Conservation (phyloP, 768 basidiomycete species). For the Coprinopsis strossmayeri region DNA sequence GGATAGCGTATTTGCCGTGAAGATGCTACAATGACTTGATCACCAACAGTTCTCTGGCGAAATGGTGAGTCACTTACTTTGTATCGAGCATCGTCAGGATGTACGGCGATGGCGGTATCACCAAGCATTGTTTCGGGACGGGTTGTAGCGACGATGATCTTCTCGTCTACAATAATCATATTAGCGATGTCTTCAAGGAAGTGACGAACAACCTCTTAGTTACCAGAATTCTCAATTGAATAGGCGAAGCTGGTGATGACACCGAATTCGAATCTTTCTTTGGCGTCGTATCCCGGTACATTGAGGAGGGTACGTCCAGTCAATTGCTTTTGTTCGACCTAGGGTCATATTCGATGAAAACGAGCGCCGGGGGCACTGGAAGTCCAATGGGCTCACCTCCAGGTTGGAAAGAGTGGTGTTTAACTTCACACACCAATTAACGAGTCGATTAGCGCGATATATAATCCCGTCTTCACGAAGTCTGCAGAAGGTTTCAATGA, state of each 20-base stretch:
- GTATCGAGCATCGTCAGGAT: conserved; percentile 89
- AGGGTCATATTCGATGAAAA: not conserved
- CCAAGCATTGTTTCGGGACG: conserved; percentile 99
- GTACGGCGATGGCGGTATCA: conserved; percentile 94
- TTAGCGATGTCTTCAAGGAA: not conserved
- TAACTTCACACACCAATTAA: conserved; percentile 95
- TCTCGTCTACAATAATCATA: conserved; percentile 54
- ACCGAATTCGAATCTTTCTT: conserved; percentile 96
- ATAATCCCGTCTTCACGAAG: conserved; percentile 88
- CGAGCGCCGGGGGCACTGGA: not conserved
- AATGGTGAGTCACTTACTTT: conserved; percentile 34
- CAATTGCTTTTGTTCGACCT: conserved; percentile 92
- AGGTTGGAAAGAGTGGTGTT: conserved; percentile 98
- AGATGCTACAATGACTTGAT: conserved; percentile 53
- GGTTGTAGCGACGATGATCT: conserved; percentile 90
- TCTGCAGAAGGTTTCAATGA: conserved; percentile 85
- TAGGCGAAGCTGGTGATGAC: conserved; percentile 97
- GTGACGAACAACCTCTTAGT: conserved; percentile 14
- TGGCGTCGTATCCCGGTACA: conserved; percentile 92
- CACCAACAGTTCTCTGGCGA: not conserved
- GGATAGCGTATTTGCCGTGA: conserved; percentile 84
- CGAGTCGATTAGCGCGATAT: conserved; percentile 93
- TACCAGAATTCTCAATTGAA: conserved; percentile 78
- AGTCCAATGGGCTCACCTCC: conserved; percentile 48
- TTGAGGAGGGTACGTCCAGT: conserved; percentile 77